Base-by-base conservation (phyloP, 2,329 filamentous ascomycete species). In the Dactylonectria estremocensis region DNA sequence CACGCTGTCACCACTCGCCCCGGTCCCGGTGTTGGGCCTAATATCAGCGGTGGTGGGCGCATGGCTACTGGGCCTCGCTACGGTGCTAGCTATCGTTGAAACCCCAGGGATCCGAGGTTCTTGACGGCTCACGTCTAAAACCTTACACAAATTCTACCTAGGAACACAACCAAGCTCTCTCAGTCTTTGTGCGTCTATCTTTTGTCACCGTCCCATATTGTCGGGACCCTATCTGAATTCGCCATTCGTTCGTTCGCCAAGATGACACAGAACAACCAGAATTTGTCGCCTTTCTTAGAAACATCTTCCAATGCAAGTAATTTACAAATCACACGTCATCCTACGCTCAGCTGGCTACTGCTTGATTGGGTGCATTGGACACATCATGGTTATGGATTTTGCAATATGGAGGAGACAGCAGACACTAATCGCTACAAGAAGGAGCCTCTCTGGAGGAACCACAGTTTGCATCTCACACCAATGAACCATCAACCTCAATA, bases 1-100 rank as follows among this genome's bases (percentile, higher is more conserved):
- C 95, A 95, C 43, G 94, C 94, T 54, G 90, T 95, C 74, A 89
- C 93, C 59, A 98, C 95, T 74, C 94, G 95, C 62, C 95, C 95
- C 68, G 95, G 95, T 48, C 94, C 95, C 72, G 93, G 93, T 33
- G 89, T 91, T 73, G 93, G 93, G 20, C 87, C 91, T 67, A 86
- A 90, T 67, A 87, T 93, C 74, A 83, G 84, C 74, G 83, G 84
- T 28, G 24, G 24, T 24, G 77, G 82, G 61, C 90, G 88, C 40
- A 84, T 91, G 79, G 87, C 86, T 69, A 87, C 89, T 59, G 87
- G 86, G 64, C 82, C 88, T 75, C 87, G 90, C 63, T 92, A 88
- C 77, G 85, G 84, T 72, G 83, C 84, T 74, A 80, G 84, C 72
- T 92, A 89, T 80, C 90, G 90, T 76, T 91, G 66, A 78, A 64